A percentile compares a stretch with the other conserved stretches of the same genome.
phyloP scores from a whole-genome alignment of 2,329 filamentous ascomycete genomes.

The Periglandula ipomoeae region DNA sequence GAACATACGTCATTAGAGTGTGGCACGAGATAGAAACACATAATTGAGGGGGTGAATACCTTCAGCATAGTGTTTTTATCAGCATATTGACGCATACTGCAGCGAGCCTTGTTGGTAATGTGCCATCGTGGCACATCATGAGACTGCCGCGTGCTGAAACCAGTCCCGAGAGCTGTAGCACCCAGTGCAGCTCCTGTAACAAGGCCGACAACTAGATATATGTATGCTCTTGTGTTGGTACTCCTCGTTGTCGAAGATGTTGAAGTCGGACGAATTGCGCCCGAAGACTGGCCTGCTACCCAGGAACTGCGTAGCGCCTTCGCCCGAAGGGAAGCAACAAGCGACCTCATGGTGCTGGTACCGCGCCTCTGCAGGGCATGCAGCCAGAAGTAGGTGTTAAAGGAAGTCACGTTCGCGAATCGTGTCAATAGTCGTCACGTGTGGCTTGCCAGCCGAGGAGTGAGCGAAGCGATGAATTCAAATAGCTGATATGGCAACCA shows the following conservation, averaged over 20 bases:
- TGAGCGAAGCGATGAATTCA: too few species aligned
- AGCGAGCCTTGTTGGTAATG: not conserved
- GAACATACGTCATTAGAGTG: not conserved
- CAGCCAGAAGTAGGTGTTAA: too few species aligned
- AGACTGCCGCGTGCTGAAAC: not conserved
- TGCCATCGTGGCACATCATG: slow-evolving; percentile 10
- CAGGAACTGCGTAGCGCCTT: not conserved
- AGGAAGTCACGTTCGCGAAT: too few species aligned
- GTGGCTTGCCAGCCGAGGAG: too few species aligned
- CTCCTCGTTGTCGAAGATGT: not conserved
- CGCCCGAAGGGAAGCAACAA: not conserved
- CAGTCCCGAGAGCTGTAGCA: not conserved
- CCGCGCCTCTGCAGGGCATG: too few species aligned
- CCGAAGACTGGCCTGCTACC: not conserved
- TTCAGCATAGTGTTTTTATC: slow-evolving; percentile 15
- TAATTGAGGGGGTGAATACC: slow-evolving; percentile 4
- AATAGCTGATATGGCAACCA: too few species aligned
- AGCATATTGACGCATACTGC: slow-evolving; percentile 11
- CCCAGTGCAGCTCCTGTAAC: not conserved
- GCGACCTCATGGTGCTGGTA: not conserved
- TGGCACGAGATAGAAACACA: not conserved
- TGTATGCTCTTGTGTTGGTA: not conserved
- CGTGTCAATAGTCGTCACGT: too few species aligned
- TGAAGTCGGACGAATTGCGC: not conserved
- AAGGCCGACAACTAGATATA: slow-evolving; percentile 2